phyloP scores from a whole-genome alignment of 306 rosid genomes.

The Rosa chinensis region DNA sequence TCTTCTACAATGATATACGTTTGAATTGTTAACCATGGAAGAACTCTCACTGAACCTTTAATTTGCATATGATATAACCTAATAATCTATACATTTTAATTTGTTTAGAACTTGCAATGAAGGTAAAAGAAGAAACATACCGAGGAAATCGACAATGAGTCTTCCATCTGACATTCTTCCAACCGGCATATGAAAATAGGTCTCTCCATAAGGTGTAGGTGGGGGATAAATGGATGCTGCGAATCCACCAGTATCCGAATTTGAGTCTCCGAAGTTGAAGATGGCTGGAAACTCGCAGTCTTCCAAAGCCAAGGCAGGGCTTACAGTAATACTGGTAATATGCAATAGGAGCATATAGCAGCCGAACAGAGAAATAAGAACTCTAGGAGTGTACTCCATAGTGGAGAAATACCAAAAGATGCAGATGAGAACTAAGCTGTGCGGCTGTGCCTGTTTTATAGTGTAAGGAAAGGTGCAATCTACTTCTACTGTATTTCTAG shows the following conservation, averaged over 20 bases:
- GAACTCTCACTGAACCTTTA: not conserved
- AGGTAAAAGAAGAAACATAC: slow-evolving; percentile 27
- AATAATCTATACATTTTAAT: not conserved
- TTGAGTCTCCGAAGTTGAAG: slow-evolving; percentile 57
- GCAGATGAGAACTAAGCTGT: not conserved
- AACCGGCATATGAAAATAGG: slow-evolving; percentile 34
- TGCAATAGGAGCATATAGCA: not conserved
- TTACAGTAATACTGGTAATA: not conserved
- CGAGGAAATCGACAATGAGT: slow-evolving; percentile 47
- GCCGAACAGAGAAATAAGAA: not conserved
- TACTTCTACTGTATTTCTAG: no score
- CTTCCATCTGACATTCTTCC: slow-evolving; percentile 53
- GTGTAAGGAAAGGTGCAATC: not conserved
- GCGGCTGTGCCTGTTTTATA: not conserved
- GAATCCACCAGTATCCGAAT: slow-evolving; percentile 51
- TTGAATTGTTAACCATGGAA: not conserved
- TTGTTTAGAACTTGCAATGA: not conserved
- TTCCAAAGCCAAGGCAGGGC: slow-evolving; percentile 13
- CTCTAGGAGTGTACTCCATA: not conserved
- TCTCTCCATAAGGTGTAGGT: slow-evolving; percentile 47
- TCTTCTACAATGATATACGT: not conserved
- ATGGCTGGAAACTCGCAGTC: slow-evolving; percentile 49
- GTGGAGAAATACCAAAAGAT: not conserved
- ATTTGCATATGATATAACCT: not conserved
- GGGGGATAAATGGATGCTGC: slow-evolving; percentile 21